phyloP scores from a whole-genome alignment of 768 basidiomycete species.

The Lactifluus piperatus region DNA sequence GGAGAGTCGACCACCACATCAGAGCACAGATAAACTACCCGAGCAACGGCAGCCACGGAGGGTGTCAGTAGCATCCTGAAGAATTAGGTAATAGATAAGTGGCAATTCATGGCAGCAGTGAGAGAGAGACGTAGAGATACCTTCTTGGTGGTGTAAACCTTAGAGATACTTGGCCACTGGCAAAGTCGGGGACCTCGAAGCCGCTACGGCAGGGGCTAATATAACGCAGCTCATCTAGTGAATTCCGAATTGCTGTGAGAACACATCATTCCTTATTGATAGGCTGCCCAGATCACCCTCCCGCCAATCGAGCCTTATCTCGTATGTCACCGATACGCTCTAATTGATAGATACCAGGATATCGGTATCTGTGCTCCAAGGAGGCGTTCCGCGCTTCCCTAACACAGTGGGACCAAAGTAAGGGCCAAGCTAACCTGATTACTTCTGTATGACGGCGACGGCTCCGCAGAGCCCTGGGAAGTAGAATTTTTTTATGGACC shows the following conservation, averaged over 20 bases:
- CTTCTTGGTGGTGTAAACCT: neutral
- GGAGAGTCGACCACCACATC: constrained; percentile 51
- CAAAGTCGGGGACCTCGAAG: neutral
- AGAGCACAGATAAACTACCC: constrained; percentile 64
- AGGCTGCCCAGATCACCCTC: too few relatives aligned
- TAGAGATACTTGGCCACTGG: neutral
- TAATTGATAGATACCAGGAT: too few relatives aligned
- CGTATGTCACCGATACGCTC: neutral
- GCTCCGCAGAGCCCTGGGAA: neutral
- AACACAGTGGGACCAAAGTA: neutral
- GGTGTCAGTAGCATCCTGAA: constrained; percentile 13
- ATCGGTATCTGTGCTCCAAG: too few relatives aligned
- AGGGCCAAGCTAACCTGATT: neutral
- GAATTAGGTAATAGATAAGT: neutral
- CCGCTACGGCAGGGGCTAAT: neutral
- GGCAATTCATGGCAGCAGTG: neutral
- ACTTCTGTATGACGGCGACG: neutral
- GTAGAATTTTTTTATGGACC: neutral
- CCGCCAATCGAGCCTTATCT: neutral
- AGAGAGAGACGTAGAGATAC: neutral
- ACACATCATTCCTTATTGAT: neutral
- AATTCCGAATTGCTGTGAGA: constrained; percentile 5
- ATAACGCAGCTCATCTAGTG: neutral
- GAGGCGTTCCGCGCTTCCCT: neutral
- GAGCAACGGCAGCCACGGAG: constrained; percentile 40